Base-by-base conservation (phyloP, 129 eudicot species). In the Pulicaria dysenterica region DNA sequence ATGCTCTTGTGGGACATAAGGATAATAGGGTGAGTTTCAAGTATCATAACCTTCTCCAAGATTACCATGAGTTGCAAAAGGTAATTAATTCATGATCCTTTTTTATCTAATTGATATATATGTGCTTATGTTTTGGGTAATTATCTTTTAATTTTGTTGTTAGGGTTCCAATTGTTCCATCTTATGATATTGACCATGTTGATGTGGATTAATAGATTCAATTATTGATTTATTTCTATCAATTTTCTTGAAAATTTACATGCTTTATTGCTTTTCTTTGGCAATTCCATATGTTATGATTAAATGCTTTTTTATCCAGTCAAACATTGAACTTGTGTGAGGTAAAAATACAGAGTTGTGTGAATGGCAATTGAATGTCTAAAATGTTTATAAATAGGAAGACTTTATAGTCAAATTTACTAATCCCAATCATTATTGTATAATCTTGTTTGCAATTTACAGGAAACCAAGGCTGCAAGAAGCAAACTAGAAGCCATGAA, bases 41-140 rank as follows among this genome's bases (percentile, higher is more conserved):
- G 83, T 80, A 80, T 74, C 91, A 85, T 57, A 53, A 41, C 45
- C 86, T 85, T 74, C 44, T 80, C 75, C 95, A 88, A 57, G 88
- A 85, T 42, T 87, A 76, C 62, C 72, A 65, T 9, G 85, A 87
- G 15, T 50, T 88, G 70, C 70, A 82, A 8, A 84, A 77, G 84
- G 94, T 88, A 58, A 42, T 4, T 4, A 41, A 72, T 17, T 45
- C 7, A 54, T n/a, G 42, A 12, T 48, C 31, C 58, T 58, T 79
- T 17, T 14, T 14, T 10, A 78, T 60, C 48, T 17, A 45, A 42
- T 8, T 53, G 46, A 4, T 42, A 62, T 3, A 24, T 39, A 38
- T 39, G n/a, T 17, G 24, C 8, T 19, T 76, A 46, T 76, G 5
- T 45, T 57, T 59, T 54, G 14, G 37, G 63, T 24, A 24, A 24